These are phyloP conservation scores for Aegle marmelos DNA, from an alignment of 345 rosid species.

Conservation along the genomic window DNA sequence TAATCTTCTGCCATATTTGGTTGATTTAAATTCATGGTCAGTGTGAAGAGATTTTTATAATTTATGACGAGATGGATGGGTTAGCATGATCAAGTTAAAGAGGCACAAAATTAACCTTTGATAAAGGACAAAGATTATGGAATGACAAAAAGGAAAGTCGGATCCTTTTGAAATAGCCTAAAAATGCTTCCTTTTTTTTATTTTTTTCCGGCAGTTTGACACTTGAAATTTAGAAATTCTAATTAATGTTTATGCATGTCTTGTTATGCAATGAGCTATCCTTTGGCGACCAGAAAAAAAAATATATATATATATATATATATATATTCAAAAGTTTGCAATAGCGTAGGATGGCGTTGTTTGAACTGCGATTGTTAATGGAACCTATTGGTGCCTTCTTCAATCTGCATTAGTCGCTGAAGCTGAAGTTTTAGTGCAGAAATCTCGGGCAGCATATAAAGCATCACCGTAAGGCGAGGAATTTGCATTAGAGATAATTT, in stretches of 20 bases:
- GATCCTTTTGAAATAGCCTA: background rate
- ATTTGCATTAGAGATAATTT: background rate
- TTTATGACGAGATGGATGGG: no score
- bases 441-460: background rate
- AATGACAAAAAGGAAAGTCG: background rate
- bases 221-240: background rate
- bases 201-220: background rate
- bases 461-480: background rate
- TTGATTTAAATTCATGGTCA: no score
- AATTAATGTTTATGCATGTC: background rate
- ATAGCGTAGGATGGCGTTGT: background rate
- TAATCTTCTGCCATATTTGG: no score
- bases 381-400: background rate
- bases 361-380: background rate
- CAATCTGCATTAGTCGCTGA: background rate
- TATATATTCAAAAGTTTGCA: background rate
- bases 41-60: no score
- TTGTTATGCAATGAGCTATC: background rate
- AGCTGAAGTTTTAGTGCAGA: background rate
- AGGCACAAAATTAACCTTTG: background rate
- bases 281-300: background rate
- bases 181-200: background rate
- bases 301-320: no score
- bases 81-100: no score
- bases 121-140: background rate